Evolutionary conservation across 495 filamentous ascomycete species (phyloP).

Genomic region (Neurospora terricola): DNA sequence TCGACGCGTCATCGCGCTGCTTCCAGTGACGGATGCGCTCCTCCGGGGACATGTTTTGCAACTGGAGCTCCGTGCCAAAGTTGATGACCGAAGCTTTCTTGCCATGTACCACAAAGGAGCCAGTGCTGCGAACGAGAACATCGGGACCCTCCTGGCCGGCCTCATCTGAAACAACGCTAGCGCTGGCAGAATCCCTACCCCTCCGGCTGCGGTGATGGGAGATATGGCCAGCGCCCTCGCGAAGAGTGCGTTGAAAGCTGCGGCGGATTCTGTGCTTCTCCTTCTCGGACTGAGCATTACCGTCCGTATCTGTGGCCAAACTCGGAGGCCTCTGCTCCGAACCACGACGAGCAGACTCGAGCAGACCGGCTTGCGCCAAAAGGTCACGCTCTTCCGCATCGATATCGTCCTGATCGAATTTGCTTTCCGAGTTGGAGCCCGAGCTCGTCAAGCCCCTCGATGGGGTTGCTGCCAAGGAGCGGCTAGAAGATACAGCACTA

Average conservation of each 20-base stretch:
- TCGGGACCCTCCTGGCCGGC: slow-evolving; percentile 45
- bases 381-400: slow-evolving; percentile 40
- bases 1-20: slow-evolving; percentile 23
- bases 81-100: slow-evolving; percentile 96
- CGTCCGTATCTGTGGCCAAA: slow-evolving; percentile 18
- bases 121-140: slow-evolving; percentile 63
- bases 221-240: slow-evolving; percentile 60
- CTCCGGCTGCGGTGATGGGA: slow-evolving; percentile 62
- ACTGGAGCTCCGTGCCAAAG: slow-evolving; percentile 84
- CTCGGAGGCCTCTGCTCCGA: slow-evolving; percentile 13
- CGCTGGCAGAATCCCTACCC: slow-evolving; percentile 63
- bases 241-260: slow-evolving; percentile 87
- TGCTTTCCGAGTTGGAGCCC: slow-evolving; percentile 11
- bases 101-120: slow-evolving; percentile 90
- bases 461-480: slow-evolving; percentile 19
- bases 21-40: slow-evolving; percentile 52
- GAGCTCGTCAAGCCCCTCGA: slow-evolving; percentile 16
- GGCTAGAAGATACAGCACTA: slow-evolving; percentile 29
- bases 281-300: slow-evolving; percentile 18
- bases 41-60: slow-evolving; percentile 71
- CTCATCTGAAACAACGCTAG: slow-evolving; percentile 52
- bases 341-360: slow-evolving; percentile 14
- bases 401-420: slow-evolving; percentile 26
- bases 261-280: slow-evolving; percentile 62
- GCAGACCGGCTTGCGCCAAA: slow-evolving; percentile 41